phyloP scores from a whole-genome alignment of 2,329 filamentous ascomycete genomes.

The Drechslerella stenobrocha region DNA sequence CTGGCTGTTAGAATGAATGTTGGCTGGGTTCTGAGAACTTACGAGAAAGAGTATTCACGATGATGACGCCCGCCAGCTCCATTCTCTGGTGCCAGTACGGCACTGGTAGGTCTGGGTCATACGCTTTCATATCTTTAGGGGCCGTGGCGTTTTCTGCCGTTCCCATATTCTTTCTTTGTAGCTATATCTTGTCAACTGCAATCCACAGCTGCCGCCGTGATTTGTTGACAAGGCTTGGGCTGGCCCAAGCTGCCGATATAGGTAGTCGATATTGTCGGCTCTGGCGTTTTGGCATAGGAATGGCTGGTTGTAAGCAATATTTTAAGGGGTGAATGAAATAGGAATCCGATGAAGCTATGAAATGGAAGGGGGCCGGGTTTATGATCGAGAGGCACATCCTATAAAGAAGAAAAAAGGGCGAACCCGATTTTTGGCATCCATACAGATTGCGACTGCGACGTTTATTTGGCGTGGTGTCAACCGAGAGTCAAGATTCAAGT shows the following conservation, averaged over 20 bases:
- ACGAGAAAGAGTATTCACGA: constrained; percentile 53
- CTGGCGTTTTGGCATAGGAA: too few relatives aligned
- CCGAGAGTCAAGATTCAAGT: constrained; percentile 29
- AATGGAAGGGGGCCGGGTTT: constrained; percentile 19
- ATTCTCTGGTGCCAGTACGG: constrained; percentile 52
- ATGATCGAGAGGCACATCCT: constrained; percentile 24
- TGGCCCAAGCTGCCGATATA: background rate
- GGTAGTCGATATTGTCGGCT: too few relatives aligned
- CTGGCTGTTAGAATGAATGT: background rate
- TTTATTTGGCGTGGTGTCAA: constrained; percentile 34
- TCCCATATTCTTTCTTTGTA: constrained; percentile 10
- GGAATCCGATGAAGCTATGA: constrained; percentile 38
- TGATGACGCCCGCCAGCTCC: constrained; percentile 52
- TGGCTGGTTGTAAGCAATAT: constrained; percentile 6
- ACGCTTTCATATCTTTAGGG: constrained; percentile 43
- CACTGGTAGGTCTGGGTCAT: constrained; percentile 51
- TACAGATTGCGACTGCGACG: constrained; percentile 6
- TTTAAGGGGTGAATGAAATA: constrained; percentile 22
- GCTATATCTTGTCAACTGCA: too few relatives aligned
- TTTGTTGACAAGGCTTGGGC: background rate
- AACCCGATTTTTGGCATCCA: constrained; percentile 10
- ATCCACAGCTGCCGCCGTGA: background rate
- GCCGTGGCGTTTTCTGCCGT: constrained; percentile 10
- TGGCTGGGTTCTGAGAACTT: constrained; percentile 38
- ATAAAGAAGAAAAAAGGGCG: constrained; percentile 8